phyloP scores from a whole-genome alignment of 768 basidiomycete genomes.

The Tricholoma terreum region DNA sequence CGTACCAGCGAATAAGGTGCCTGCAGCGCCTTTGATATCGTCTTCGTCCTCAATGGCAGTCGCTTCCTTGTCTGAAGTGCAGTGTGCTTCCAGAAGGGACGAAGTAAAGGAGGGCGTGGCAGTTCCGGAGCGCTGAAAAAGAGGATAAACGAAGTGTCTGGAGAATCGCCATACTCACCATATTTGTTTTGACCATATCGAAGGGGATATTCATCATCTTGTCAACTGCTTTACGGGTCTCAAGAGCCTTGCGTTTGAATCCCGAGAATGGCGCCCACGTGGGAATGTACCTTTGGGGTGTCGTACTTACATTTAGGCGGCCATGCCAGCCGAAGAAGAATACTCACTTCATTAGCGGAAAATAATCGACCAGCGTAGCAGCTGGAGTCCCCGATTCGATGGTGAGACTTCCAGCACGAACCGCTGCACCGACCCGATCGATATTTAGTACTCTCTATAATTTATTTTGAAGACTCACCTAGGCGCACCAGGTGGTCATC shows the following conservation, averaged over 20 bases:
- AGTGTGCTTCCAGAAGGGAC: constrained; percentile 38
- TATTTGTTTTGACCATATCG: constrained; percentile 45
- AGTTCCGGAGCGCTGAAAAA: constrained; percentile 37
- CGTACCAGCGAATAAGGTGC: constrained; percentile 49
- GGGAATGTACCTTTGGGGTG: constrained; percentile 38
- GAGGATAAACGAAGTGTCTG: constrained; percentile 6
- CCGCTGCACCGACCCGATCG: constrained; percentile 27
- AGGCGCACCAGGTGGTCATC: constrained; percentile 44
- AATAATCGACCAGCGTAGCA: constrained; percentile 47
- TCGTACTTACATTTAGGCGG: neutral
- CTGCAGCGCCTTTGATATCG: constrained; percentile 53
- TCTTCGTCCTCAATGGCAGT: constrained; percentile 43
- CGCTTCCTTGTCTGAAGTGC: constrained; percentile 29
- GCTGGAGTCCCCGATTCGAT: constrained; percentile 44
- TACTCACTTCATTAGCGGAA: constrained; percentile 41
- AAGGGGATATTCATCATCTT: constrained; percentile 51
- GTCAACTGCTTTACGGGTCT: constrained; percentile 42
- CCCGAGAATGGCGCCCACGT: constrained; percentile 47
- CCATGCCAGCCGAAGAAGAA: neutral
- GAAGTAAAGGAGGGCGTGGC: constrained; percentile 45
- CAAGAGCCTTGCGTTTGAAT: constrained; percentile 44
- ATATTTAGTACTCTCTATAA: constrained; percentile 1
- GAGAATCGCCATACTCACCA: constrained; percentile 33
- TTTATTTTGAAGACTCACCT: constrained; percentile 25
- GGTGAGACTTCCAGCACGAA: constrained; percentile 44